These are phyloP conservation scores for Lablab purpureus DNA, from an alignment of 306 rosid species.

Conservation along the genomic window DNA sequence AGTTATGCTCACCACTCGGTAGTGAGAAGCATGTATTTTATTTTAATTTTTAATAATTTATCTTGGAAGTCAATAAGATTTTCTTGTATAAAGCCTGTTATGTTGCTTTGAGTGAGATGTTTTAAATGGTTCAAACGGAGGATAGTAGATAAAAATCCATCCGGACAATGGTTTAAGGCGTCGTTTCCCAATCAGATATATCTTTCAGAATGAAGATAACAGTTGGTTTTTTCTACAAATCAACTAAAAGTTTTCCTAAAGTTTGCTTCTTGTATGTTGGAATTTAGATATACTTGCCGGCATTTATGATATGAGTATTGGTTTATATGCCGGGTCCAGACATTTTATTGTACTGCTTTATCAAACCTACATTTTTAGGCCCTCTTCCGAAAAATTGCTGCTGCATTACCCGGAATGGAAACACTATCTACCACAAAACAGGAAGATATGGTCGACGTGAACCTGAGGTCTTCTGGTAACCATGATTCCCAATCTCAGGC, in stretches of 20 bases:
- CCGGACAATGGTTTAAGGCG: constrained; percentile 21
- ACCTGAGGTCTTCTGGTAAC: constrained; percentile 72
- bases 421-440: constrained; percentile 84
- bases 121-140: constrained; percentile 32
- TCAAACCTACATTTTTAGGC: constrained; percentile 60
- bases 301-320: constrained; percentile 6
- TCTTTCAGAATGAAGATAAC: constrained; percentile 11
- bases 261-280: constrained; percentile 21
- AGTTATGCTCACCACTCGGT: constrained; percentile 5
- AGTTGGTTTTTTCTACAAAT: constrained; percentile 23
- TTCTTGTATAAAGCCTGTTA: constrained; percentile 12
- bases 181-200: constrained; percentile 17
- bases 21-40: constrained; percentile 2
- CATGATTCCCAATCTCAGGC: constrained; percentile 64
- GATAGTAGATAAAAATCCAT: constrained; percentile 12
- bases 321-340: constrained; percentile 15
- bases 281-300: constrained; percentile 28
- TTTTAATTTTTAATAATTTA: neutral
- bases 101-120: constrained; percentile 36
- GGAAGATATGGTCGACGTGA: constrained; percentile 95
- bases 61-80: neutral
- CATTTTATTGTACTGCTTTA: constrained; percentile 36
- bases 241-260: constrained; percentile 7
- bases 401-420: constrained; percentile 96
- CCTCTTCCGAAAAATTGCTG: constrained; percentile 88